Evolutionary conservation across 495 filamentous ascomycete genomes (phyloP), one percentile per base, ranked within the genome.

Genomic region (Podospora pseudoanserina): DNA sequence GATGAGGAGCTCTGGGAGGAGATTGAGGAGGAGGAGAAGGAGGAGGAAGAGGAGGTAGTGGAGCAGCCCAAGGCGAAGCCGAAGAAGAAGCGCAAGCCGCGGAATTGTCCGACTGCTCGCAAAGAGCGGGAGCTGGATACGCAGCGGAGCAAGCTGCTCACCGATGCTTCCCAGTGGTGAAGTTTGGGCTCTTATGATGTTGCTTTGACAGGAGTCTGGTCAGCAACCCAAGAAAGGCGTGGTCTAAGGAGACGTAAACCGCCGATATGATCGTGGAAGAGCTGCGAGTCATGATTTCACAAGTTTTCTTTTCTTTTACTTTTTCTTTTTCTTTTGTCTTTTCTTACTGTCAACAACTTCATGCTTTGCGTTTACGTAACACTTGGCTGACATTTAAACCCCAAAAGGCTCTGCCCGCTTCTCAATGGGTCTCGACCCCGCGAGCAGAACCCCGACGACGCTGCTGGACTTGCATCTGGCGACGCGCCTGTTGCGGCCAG

Each of bases 371-470:
- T 57, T 63, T 59, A 13, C 39, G 16, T 26, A 49, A 49, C 39
- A 61, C 32, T 73, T 66, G 73, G 79, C 80, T 84, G 77, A 83
- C 76, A 69, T 58, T 56, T 68, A 49, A 18, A 20, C 18, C 19
- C 65, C 65, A 2, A 27, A 26, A 64, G 92, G 75, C 90, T 96
- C 72, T 97, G 93, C 73, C 93, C 93, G 5, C 80, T 96, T 73
- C 89, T 97, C 58, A 97, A 97, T 73, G 93, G 93, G 57, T 91
- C 89, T 5, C 89, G 89, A 80, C 91, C 91, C 63, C 85, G 86
- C 58, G 89, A 90, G 68, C 90, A 92, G 63, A 80, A 79, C 64
- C 79, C 79, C 11, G 77, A 80, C 49, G 83, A 85, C 27, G 74
- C 79, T 58, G 81, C 81, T 65, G 76, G 79, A 23, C 85, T 89